Evolutionary conservation across 768 basidiomycete species (phyloP).

Genomic region (Serendipita sp.): DNA sequence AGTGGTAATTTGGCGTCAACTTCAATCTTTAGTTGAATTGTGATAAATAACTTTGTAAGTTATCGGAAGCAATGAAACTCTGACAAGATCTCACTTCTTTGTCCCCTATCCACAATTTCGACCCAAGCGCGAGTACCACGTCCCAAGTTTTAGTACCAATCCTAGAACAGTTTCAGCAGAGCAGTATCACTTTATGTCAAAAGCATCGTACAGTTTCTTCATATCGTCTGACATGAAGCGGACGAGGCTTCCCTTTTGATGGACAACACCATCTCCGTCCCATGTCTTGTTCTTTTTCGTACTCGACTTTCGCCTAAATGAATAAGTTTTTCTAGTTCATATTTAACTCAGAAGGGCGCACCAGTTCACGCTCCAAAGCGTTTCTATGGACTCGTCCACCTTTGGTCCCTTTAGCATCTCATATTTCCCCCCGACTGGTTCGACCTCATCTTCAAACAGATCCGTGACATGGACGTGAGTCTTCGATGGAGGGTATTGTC

Average conservation of each 20-base stretch:
- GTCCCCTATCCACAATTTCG: slow-evolving; percentile 31
- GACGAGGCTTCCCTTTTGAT: slow-evolving; percentile 11
- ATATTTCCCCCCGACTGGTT: background rate
- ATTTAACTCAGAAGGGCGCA: background rate
- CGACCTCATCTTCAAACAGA: background rate
- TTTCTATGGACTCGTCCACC: background rate
- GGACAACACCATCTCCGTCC: slow-evolving; percentile 19
- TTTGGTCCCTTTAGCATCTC: background rate
- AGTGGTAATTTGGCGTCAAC: background rate
- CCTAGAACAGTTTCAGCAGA: slow-evolving; percentile 20
- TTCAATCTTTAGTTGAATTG: background rate
- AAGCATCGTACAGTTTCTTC: slow-evolving; percentile 9
- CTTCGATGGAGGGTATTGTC: slow-evolving; percentile 3
- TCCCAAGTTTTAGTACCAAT: slow-evolving; percentile 49
- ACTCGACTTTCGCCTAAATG: slow-evolving; percentile 14
- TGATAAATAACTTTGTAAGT: background rate
- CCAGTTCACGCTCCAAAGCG: slow-evolving; percentile 9
- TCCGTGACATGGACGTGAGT: background rate
- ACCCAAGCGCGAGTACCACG: slow-evolving; percentile 28
- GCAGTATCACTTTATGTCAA: background rate
- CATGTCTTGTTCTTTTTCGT: slow-evolving; percentile 19
- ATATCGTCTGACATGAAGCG: slow-evolving; percentile 13
- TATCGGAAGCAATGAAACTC: background rate
- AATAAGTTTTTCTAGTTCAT: background rate
- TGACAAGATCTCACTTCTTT: background rate